Evolutionary conservation across 495 filamentous ascomycete species (phyloP).

Genomic region (Daldinia childiae): DNA sequence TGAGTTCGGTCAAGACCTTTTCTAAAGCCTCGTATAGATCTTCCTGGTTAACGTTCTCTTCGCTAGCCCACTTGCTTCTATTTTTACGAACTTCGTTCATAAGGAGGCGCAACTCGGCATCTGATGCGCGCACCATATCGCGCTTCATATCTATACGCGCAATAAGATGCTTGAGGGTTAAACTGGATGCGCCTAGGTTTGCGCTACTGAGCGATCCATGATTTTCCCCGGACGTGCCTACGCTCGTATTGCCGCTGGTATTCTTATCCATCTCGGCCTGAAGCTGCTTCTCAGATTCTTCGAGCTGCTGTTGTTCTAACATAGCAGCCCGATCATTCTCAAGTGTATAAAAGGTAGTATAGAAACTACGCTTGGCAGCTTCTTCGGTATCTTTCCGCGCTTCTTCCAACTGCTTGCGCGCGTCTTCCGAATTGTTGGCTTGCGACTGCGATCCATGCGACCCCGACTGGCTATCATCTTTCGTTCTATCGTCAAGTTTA

Average conservation of each 20-base stretch:
- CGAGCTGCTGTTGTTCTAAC: constrained; percentile 96
- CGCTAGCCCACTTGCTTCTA: constrained; percentile 97
- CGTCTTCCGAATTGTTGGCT: constrained; percentile 77
- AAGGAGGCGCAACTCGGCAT: constrained; percentile 87
- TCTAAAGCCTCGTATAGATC: constrained; percentile 97
- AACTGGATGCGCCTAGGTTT: constrained; percentile 94
- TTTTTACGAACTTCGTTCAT: constrained; percentile 98
- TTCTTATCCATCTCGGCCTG: constrained; percentile 90
- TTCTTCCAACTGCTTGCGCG: constrained; percentile 92
- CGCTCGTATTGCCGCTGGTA: constrained; percentile 56
- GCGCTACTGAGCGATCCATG: constrained; percentile 91
- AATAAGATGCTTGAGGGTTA: constrained; percentile 96
- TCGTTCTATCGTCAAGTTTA: constrained; percentile 58
- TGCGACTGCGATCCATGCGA: constrained; percentile 56
- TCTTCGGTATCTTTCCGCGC: constrained; percentile 94
- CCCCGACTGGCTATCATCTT: constrained; percentile 48
- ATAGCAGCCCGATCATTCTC: constrained; percentile 96
- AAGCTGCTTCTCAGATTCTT: constrained; percentile 94
- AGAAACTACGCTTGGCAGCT: constrained; percentile 85
- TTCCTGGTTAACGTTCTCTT: constrained; percentile 95
- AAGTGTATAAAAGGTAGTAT: constrained; percentile 91
- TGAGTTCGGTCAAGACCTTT: constrained; percentile 94
- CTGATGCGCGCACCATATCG: constrained; percentile 85
- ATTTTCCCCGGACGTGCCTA: constrained; percentile 59
- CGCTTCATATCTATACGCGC: constrained; percentile 92